A percentile compares a stretch with the other conserved stretches of the same genome.
Evolutionary conservation across 2,329 filamentous ascomycete genomes (phyloP).

Genomic region (Drechslerella stenobrocha): DNA sequence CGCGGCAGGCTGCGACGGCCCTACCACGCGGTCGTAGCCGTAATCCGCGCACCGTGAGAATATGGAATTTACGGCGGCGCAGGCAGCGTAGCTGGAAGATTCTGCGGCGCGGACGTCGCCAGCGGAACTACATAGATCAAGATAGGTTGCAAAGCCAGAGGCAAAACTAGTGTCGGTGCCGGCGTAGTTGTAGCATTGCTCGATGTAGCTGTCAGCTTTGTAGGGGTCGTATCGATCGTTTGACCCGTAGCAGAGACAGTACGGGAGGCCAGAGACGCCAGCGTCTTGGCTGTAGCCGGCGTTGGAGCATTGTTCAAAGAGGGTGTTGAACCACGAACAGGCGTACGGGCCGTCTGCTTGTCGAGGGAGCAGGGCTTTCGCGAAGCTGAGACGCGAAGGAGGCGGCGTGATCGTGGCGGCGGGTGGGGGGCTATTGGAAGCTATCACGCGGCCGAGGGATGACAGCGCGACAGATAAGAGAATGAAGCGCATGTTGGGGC

Average conservation of each 20-base stretch:
- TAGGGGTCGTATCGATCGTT: slow-evolving; percentile 22
- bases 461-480: not conserved
- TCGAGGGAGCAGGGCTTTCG: slow-evolving; percentile 26
- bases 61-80: slow-evolving; percentile 23
- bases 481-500: not conserved
- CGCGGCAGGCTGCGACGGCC: slow-evolving; percentile 18
- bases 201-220: slow-evolving; percentile 36
- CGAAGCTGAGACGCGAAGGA: slow-evolving; percentile 23
- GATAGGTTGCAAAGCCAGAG: slow-evolving; percentile 27
- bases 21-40: slow-evolving; percentile 18
- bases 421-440: too few relatives aligned
- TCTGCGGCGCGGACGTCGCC: slow-evolving; percentile 32
- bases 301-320: slow-evolving; percentile 40
- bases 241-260: slow-evolving; percentile 40
- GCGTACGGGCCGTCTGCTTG: slow-evolving; percentile 30
- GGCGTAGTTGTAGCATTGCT: slow-evolving; percentile 43
- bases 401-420: slow-evolving; percentile 38
- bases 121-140: slow-evolving; percentile 34
- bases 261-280: slow-evolving; percentile 32
- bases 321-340: slow-evolving; percentile 26
- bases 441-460: too few relatives aligned
- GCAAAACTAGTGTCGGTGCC: slow-evolving; percentile 25
- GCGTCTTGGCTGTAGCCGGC: slow-evolving; percentile 25
- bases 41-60: slow-evolving; percentile 9
- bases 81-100: slow-evolving; percentile 20